phyloP scores from a whole-genome alignment of 108 stramenopile genomes.

The Nitzschia sp. region DNA sequence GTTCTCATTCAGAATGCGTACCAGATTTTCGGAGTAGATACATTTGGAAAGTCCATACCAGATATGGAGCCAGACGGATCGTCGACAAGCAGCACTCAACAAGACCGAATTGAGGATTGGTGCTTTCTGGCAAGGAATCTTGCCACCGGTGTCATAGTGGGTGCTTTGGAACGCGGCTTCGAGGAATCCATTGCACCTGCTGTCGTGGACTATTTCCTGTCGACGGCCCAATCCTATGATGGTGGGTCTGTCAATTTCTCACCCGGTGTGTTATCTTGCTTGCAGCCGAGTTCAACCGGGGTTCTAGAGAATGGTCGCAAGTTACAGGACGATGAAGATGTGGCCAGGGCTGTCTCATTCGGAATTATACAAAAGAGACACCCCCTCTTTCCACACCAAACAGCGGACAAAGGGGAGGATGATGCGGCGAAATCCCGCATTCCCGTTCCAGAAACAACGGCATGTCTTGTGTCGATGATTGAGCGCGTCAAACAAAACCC shows the following conservation, averaged over 20 bases:
- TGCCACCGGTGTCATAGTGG: background rate
- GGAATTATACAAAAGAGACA: background rate
- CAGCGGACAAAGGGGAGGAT: background rate
- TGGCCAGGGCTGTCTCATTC: background rate
- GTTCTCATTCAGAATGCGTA: background rate
- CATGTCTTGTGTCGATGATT: background rate
- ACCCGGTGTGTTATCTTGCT: background rate
- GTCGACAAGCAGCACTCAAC: background rate
- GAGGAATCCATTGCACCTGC: background rate
- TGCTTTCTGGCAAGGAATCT: background rate
- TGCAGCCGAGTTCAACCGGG: background rate
- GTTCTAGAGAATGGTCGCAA: background rate
- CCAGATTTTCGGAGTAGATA: background rate
- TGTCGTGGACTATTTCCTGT: background rate
- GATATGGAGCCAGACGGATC: background rate
- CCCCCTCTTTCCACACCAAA: background rate
- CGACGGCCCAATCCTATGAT: background rate
- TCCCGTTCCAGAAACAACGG: constrained; percentile 1
- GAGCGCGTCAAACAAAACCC: background rate
- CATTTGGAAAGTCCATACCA: background rate
- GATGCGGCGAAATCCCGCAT: background rate
- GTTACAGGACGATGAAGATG: background rate
- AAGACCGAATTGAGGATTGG: background rate
- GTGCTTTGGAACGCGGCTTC: background rate
- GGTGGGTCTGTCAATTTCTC: background rate